Conservation (phyloP, 305 asterid genomes). For the Fraxinus paxiana region DNA sequence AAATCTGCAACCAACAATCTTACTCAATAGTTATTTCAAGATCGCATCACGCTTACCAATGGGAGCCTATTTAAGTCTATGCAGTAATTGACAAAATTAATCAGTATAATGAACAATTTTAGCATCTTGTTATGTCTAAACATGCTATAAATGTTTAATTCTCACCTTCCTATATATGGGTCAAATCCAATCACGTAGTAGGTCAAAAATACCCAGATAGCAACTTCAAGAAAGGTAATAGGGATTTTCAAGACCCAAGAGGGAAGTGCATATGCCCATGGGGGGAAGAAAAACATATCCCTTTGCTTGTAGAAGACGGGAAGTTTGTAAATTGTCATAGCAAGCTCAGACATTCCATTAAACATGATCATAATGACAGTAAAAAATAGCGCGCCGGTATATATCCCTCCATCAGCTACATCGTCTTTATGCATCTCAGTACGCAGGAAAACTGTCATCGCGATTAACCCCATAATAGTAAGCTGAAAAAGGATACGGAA, state of each 20-base stretch:
- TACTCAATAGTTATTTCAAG: constrained; percentile 8
- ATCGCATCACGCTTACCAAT: neutral
- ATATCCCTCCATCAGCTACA: constrained; percentile 27
- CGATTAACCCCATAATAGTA: constrained; percentile 21
- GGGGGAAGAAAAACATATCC: constrained; percentile 32
- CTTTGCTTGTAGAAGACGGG: constrained; percentile 42
- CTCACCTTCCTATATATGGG: constrained; percentile 32
- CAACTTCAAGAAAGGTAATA: constrained; percentile 28
- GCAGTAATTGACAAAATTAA: neutral
- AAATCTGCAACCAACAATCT: constrained; percentile 34
- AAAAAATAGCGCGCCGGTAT: constrained; percentile 29
- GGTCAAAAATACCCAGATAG: constrained; percentile 31
- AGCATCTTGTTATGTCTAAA: neutral
- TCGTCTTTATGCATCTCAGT: constrained; percentile 30
- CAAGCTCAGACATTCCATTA: constrained; percentile 38
- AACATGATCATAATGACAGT: constrained; percentile 31
- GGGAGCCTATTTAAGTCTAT: neutral
- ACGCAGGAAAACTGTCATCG: constrained; percentile 35
- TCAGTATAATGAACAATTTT: neutral
- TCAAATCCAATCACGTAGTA: constrained; percentile 38
- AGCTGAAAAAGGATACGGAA: constrained; percentile 22
- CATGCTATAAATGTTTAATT: neutral
- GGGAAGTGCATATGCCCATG: constrained; percentile 38
- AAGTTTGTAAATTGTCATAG: constrained; percentile 34
- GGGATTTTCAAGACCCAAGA: constrained; percentile 39